Base-by-base conservation (phyloP, 2,329 filamentous ascomycete species). In the Colletotrichum tamarilloi region DNA sequence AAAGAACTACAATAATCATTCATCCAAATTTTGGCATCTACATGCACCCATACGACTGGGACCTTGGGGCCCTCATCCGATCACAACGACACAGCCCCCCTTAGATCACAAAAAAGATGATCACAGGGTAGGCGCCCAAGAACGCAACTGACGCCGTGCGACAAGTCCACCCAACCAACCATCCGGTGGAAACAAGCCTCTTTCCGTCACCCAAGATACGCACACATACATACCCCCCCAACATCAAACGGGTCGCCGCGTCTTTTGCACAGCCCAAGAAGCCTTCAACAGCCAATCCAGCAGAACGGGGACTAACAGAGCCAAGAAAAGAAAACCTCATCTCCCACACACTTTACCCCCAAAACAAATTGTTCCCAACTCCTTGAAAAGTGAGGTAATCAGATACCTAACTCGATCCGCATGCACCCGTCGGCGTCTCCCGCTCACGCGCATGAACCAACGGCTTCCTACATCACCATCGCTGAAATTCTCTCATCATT, bases 391-490 rank as follows among this genome's bases (percentile, higher is more conserved):
- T 9, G 16, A 19, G 42, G 42, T 62, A 26, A 63, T 62, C 59
- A 46, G 19, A 46, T 32, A 12, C 32, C 32, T 3, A n/a, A 46
- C 19, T 46, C 35, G 42, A 46, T 46, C 16, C 52, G 52, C 52
- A 55, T 7, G 22, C 52, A 6, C 52, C 52, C 22, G 52, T 26
- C 56, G 24, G 16, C 19, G 24, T 58, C 52, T 55, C 52, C 52
- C 16, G 14, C 32, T 19, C 57, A 24, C 57, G 30, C 30, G 57
- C 57, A 59, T 59, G 57, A 59, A 59, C 57, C 57, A 53, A 52
- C 60, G 67, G 67, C 28, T 38, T 53, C 60, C 67, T 35, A 28
- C 67, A 70, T 49, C 60, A 59, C 65, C 53, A 70, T 35, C 67
- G 24, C 53, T 32, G 14, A 24, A 49, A n/a, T 19, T 35, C 24